Percentiles rank a stretch among this genome's conserved stretches.
These are phyloP conservation scores for Deinandra increscens DNA, from an alignment of 129 eudicot genomes.

Conservation along the genomic window DNA sequence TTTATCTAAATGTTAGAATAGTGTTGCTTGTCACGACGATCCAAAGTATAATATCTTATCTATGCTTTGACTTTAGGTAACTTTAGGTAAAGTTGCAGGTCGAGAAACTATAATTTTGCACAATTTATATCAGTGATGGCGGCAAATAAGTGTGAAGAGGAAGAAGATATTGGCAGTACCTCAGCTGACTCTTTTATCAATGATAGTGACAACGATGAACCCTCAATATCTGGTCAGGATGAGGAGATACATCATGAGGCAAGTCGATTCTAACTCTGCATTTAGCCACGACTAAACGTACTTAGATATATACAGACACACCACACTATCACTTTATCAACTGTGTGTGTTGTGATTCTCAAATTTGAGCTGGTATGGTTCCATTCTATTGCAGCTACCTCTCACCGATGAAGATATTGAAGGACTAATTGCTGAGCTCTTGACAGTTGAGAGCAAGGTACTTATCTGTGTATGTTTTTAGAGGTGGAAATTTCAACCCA, in stretches of 20 bases:
- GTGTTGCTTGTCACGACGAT: conserved; percentile 11
- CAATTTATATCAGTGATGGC: conserved; percentile 27
- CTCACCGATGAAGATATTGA: conserved; percentile 83
- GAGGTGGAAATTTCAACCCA: neutral
- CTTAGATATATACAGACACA: neutral
- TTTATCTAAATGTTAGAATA: neutral
- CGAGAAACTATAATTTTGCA: neutral
- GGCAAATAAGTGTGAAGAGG: conserved; percentile 39
- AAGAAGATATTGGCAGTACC: conserved; percentile 40
- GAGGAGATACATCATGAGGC: conserved; percentile 47
- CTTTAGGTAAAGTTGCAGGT: conserved; percentile 22
- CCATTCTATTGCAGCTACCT: conserved; percentile 47
- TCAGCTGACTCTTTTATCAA: conserved; percentile 46
- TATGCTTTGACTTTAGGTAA: conserved; percentile 16
- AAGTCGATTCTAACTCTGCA: conserved; percentile 19
- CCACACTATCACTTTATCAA: neutral
- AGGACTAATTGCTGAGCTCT: conserved; percentile 74
- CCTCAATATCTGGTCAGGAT: conserved; percentile 41
- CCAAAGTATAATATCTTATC: conserved; percentile 9
- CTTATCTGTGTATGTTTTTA: neutral
- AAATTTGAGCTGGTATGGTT: conserved; percentile 15
- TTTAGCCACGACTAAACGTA: neutral
- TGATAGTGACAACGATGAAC: conserved; percentile 43
- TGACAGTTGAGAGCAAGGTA: conserved; percentile 96
- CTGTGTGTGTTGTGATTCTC: neutral